Evolutionary conservation across 2,329 filamentous ascomycete genomes (phyloP), one percentile per base, ranked within the genome.

Genomic region (Talaromyces sp.): DNA sequence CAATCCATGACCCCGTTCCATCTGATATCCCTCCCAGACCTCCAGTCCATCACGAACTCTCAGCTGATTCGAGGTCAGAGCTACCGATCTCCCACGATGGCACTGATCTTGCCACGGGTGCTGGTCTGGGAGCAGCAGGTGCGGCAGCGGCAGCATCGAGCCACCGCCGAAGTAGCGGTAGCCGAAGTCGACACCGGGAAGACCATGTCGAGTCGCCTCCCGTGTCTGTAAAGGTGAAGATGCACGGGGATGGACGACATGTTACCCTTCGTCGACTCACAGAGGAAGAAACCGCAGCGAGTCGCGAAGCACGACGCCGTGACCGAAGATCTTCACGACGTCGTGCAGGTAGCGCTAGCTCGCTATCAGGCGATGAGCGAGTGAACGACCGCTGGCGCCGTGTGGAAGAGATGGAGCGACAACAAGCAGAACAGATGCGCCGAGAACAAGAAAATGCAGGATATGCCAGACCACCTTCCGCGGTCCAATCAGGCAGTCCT

Each of bases 191-290:
- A 37, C 65, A 65, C 30, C 67, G 67, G 32, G 65, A 65, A 9
- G 68, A 75, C 41, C 76, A 77, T 55, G 70, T 79, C 27, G 76
- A 75, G 20, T 83, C 82, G 0, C 83, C 82, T n/a, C 82, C 83
- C 2, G 82, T 86, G 42, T 84, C 81, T 27, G 79, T 87, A 50
- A 85, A 86, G 66, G 79, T 87, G 37, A 85, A 85, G 64, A 84
- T 86, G 79, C 83, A 86, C 68, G 80, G 82, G 52, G 83, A 86
- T 57, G 83, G 83, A 20, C 78, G 83, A 7, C 82, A 85, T 62
- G 83, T 87, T 32, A 87, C 85, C 2, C 75, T 87, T 7, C 77
- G 84, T 24, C 75, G 83, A 11, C 71, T 87, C 22, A 84, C 82
- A 10, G 82, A 85, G 61, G 80, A 85, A 70, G 84, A 86, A 73